Evolutionary conservation across 306 rosid species (phyloP).

Genomic region (Inga oerstediana): DNA sequence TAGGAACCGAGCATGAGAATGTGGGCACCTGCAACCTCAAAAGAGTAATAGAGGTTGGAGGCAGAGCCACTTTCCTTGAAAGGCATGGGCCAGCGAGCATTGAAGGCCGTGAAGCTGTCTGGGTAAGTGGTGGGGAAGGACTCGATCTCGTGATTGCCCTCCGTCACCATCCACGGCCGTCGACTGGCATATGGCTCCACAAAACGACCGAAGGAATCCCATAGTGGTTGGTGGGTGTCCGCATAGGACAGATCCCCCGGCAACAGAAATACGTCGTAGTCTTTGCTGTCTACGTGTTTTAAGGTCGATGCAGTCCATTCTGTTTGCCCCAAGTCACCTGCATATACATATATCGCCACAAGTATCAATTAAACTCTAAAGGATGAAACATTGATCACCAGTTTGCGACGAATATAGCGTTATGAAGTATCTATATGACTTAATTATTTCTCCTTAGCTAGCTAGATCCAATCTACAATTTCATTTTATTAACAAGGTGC

Average conservation of each 20-base stretch:
- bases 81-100: slow-evolving; percentile 75
- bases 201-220: slow-evolving; percentile 83
- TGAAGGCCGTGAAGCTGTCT: slow-evolving; percentile 54
- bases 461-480: background rate
- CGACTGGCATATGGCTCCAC: slow-evolving; percentile 72
- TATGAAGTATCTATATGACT: too few relatives aligned
- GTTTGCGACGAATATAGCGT: background rate
- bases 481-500: background rate
- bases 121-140: slow-evolving; percentile 48
- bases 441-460: background rate
- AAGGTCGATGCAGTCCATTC: slow-evolving; percentile 70
- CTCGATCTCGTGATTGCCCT: slow-evolving; percentile 85
- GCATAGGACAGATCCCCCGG: slow-evolving; percentile 83
- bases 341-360: background rate
- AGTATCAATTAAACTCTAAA: background rate
- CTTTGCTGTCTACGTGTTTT: slow-evolving; percentile 43
- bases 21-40: slow-evolving; percentile 51
- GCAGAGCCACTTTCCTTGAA: slow-evolving; percentile 59
- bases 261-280: slow-evolving; percentile 65
- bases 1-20: slow-evolving; percentile 75
- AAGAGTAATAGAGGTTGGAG: slow-evolving; percentile 73
- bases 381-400: background rate
- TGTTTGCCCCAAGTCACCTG: slow-evolving; percentile 81
- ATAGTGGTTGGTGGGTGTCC: slow-evolving; percentile 57
- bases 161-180: slow-evolving; percentile 84